Conservation (phyloP, 129 eudicot genomes). For the Escallonia herrerae region DNA sequence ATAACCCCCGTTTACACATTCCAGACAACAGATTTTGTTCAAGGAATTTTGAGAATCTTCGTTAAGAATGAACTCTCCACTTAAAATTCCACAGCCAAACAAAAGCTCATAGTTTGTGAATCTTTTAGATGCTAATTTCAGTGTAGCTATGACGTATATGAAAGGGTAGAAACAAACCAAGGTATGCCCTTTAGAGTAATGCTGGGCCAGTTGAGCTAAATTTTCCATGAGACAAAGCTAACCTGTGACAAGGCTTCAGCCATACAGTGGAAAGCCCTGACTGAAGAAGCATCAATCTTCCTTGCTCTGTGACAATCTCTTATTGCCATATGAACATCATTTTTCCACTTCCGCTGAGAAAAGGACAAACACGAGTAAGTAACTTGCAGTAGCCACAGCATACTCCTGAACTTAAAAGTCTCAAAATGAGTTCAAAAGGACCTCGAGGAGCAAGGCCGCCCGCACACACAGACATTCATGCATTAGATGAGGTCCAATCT, state of each 20-base stretch:
- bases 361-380: neutral
- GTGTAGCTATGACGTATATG: too few relatives aligned
- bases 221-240: neutral
- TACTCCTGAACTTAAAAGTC: neutral
- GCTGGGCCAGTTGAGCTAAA: too few relatives aligned
- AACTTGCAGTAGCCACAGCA: too few relatives aligned
- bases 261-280: constrained; percentile 57
- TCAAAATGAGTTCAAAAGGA: constrained; percentile 16
- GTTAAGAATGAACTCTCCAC: too few relatives aligned
- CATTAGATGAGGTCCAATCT: constrained; percentile 55
- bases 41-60: too few relatives aligned
- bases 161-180: too few relatives aligned
- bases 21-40: too few relatives aligned
- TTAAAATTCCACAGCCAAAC: too few relatives aligned
- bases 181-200: too few relatives aligned
- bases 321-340: constrained; percentile 79
- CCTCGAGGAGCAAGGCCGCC: constrained; percentile 85
- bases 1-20: too few relatives aligned
- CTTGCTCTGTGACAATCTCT: constrained; percentile 80
- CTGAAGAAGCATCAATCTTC: constrained; percentile 54
- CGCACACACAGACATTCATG: constrained; percentile 83
- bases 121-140: too few relatives aligned
- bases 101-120: too few relatives aligned
- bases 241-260: constrained; percentile 76
- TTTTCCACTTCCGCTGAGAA: constrained; percentile 84